phyloP scores from a whole-genome alignment of 2,329 filamentous ascomycete species.

The Stachybotrys elegans region DNA sequence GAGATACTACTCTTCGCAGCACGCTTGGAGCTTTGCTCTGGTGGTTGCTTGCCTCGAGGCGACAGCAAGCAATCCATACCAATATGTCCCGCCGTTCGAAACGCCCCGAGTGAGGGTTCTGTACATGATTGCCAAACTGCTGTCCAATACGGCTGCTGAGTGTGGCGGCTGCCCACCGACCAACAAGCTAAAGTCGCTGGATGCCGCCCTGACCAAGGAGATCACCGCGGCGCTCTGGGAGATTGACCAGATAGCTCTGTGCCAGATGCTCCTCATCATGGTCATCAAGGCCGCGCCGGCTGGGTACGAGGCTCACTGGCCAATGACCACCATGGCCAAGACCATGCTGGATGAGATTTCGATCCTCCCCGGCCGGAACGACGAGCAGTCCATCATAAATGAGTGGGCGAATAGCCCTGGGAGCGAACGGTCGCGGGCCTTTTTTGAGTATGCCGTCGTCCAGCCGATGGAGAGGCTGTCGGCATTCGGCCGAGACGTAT shows the following conservation, averaged over 20 bases:
- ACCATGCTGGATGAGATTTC: slow-evolving; percentile 45
- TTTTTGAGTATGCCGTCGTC: slow-evolving; percentile 46
- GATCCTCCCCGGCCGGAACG: slow-evolving; percentile 38
- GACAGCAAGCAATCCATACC: slow-evolving; percentile 44
- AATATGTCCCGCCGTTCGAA: slow-evolving; percentile 44
- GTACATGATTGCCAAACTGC: slow-evolving; percentile 45
- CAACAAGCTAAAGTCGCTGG: slow-evolving; percentile 18
- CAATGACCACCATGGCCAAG: slow-evolving; percentile 35
- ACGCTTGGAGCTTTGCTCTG: slow-evolving; percentile 38
- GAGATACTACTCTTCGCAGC: slow-evolving; percentile 37
- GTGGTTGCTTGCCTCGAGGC: slow-evolving; percentile 43
- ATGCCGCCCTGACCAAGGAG: slow-evolving; percentile 15
- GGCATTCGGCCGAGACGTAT: slow-evolving; percentile 36
- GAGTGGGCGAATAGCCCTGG: slow-evolving; percentile 38
- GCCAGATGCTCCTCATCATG: slow-evolving; percentile 48
- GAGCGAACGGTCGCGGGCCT: slow-evolving; percentile 32
- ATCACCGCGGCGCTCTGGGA: slow-evolving; percentile 28
- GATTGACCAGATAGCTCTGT: slow-evolving; percentile 48
- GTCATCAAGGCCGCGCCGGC: slow-evolving; percentile 35
- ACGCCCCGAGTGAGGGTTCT: slow-evolving; percentile 45
- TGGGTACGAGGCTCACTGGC: slow-evolving; percentile 41
- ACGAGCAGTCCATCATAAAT: slow-evolving; percentile 37
- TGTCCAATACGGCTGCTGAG: slow-evolving; percentile 43
- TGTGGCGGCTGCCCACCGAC: slow-evolving; percentile 21
- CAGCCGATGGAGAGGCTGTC: slow-evolving; percentile 43